These are phyloP conservation scores for Neoboletus subvelutipes DNA, from an alignment of 768 basidiomycete species.

Conservation along the genomic window DNA sequence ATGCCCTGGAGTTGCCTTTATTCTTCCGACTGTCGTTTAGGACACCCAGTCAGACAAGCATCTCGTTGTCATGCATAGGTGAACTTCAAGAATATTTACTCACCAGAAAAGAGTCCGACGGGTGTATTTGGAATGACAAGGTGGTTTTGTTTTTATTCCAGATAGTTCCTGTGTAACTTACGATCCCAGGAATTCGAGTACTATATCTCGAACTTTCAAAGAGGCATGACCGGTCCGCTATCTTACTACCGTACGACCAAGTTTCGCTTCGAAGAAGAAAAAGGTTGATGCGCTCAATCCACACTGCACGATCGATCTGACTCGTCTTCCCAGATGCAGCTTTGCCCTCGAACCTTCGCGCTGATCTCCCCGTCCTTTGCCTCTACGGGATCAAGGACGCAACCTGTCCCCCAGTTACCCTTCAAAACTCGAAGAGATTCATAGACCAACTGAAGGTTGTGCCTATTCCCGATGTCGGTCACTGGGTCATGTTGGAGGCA, in stretches of 20 bases:
- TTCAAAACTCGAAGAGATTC: conserved; percentile 48
- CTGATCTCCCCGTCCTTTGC: conserved; percentile 58
- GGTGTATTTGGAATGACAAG: conserved; percentile 20
- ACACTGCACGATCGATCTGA: not conserved
- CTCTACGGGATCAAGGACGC: conserved; percentile 58
- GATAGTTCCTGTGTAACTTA: conserved; percentile 2
- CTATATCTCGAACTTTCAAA: conserved; percentile 45
- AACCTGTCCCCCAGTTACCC: conserved; percentile 42
- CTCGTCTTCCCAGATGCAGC: conserved; percentile 36
- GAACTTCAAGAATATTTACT: conserved; percentile 12
- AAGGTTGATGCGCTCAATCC: conserved; percentile 23
- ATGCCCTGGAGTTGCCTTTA: conserved; percentile 25
- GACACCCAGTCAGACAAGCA: not conserved
- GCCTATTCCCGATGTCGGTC: conserved; percentile 54
- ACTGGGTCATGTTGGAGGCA: conserved; percentile 70
- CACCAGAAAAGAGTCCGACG: conserved; percentile 1
- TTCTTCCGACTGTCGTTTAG: conserved; percentile 20
- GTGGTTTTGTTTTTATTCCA: conserved; percentile 8
- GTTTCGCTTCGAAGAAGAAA: conserved; percentile 64
- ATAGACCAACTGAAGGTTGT: conserved; percentile 51
- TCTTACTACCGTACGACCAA: conserved; percentile 72
- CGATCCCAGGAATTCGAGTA: conserved; percentile 53
- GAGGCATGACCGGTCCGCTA: conserved; percentile 66
- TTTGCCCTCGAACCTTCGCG: conserved; percentile 42
- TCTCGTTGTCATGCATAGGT: not conserved